A percentile compares a stretch with the other conserved stretches of the same genome.
These are phyloP conservation scores for Clitopilus passeckerianus DNA, from an alignment of 768 basidiomycete species.

Conservation along the genomic window DNA sequence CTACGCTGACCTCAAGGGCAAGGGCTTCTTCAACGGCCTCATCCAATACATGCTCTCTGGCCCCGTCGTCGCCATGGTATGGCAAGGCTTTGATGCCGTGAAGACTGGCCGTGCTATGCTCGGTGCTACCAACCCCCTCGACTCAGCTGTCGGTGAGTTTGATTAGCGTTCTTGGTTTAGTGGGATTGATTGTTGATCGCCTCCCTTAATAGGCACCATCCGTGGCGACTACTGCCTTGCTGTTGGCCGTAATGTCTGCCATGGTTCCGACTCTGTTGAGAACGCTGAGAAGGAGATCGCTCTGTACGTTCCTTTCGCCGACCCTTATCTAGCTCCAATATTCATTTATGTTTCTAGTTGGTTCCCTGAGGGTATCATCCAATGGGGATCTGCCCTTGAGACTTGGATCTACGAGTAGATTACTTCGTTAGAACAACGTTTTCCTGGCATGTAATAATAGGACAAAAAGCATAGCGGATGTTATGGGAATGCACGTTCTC, in stretches of 20 bases:
- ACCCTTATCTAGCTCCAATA: not conserved
- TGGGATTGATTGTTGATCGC: not conserved
- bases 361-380: slow-evolving; percentile 84
- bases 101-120: slow-evolving; percentile 96
- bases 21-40: slow-evolving; percentile 94
- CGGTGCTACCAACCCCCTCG: slow-evolving; percentile 94
- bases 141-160: slow-evolving; percentile 73
- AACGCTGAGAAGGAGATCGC: slow-evolving; percentile 91
- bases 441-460: slow-evolving; percentile 48
- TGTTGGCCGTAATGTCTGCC: slow-evolving; percentile 92
- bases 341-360: slow-evolving; percentile 44
- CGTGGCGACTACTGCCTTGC: slow-evolving; percentile 94
- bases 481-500: slow-evolving; percentile 25
- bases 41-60: slow-evolving; percentile 96
- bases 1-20: slow-evolving; percentile 93
- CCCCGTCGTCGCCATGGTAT: slow-evolving; percentile 94
- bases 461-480: slow-evolving; percentile 30
- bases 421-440: slow-evolving; percentile 24
- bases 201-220: slow-evolving; percentile 65
- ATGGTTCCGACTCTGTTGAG: slow-evolving; percentile 87
- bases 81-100: slow-evolving; percentile 91
- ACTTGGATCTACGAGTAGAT: slow-evolving; percentile 79
- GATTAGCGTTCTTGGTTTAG: not conserved
- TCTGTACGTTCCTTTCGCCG: slow-evolving; percentile 43
- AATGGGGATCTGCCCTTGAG: slow-evolving; percentile 63